Evolutionary conservation across 116 monocot species (phyloP).

Genomic region (Iris pallida): DNA sequence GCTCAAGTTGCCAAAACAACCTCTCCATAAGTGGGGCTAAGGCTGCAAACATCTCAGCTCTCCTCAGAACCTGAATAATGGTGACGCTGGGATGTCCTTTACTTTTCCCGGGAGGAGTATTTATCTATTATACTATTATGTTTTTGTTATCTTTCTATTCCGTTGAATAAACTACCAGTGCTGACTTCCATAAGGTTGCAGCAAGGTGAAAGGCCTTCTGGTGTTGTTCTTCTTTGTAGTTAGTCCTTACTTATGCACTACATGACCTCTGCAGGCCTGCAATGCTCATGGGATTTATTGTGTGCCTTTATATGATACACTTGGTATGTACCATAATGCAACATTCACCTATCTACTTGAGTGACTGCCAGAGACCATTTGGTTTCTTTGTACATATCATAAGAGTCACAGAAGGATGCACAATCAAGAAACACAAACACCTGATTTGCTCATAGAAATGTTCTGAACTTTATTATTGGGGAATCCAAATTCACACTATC

Average conservation of each 20-base stretch:
- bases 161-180: neutral
- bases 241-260: constrained; percentile 1
- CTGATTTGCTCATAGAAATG: neutral
- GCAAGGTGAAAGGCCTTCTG: neutral
- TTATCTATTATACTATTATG: neutral
- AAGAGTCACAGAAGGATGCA: neutral
- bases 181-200: neutral
- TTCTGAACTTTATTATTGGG: neutral
- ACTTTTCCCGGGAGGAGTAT: neutral
- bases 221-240: neutral
- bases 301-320: constrained; percentile 77
- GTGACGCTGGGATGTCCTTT: too few relatives aligned
- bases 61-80: too few relatives aligned
- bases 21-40: too few relatives aligned
- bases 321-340: constrained; percentile 42
- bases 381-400: neutral
- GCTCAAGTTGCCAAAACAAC: too few relatives aligned
- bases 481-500: neutral
- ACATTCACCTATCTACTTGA: neutral
- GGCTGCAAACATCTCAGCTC: too few relatives aligned
- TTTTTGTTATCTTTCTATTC: neutral
- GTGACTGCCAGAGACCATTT: neutral
- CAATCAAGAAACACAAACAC: neutral
- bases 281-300: constrained; percentile 81
- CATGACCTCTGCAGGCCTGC: constrained; percentile 54